Base-by-base conservation (phyloP, 129 eudicot species). In the Pittosporum tobira region DNA sequence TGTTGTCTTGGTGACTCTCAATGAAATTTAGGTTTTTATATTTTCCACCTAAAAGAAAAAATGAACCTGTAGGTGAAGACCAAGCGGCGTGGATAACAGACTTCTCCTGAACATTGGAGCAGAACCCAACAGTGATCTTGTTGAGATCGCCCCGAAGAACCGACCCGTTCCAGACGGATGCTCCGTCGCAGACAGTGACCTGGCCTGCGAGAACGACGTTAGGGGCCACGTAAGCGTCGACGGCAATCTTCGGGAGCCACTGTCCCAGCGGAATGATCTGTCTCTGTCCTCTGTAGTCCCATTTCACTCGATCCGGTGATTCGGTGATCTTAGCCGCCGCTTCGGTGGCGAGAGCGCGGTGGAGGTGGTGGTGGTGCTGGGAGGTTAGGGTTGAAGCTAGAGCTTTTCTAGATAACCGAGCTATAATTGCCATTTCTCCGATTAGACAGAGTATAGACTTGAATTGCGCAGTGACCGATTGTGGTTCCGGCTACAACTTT, bases 231-330 rank as follows among this genome's bases (percentile, higher is more conserved):
- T 93, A 93, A 27, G 99, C 99, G n/a, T 93, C 99, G 25, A 93
- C 99, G 11, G 99, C 99, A 67, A 93, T 75, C 80, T 87, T 87
- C 21, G 99, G 99, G 24, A 66, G 72, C 99, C 99, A 93, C 65
- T 93, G 99, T 40, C 99, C 99, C 28, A 93, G 65, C 1, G 99
- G 96, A 48, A 93, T 87, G 75, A 77, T 61, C 77, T 62, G 61
- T 19, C 99, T 71, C 75, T 93, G 96, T 5, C 99, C 99, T 76
- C 99, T 72, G 61, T 93, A 87, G 73, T 93, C 99, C 96, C 96
- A 93, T 43, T 87, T 87, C 73, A 87, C 91, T 57, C 88, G 96
- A 87, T 93, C 93, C 61, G 88, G 46, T 13, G 46, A 40, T 12
- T 13, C 18, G 5, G 46, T 40, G 14, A 40, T 40, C 46, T 14